Evolutionary conservation across 352 stramenopile genomes (phyloP).

Genomic region (Phytophthora tubulina): DNA sequence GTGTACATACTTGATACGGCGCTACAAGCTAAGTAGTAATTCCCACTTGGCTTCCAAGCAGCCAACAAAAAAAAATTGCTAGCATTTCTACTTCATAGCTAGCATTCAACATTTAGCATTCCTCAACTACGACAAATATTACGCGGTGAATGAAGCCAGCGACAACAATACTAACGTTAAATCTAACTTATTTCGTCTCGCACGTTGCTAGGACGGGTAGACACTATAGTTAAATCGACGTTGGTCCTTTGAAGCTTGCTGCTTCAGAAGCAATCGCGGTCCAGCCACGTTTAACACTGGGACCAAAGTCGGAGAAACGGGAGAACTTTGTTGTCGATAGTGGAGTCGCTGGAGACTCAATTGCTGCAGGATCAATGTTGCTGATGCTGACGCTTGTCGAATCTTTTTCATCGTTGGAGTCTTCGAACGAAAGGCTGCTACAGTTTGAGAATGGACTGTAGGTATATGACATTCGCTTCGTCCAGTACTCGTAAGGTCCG

Average conservation of each 20-base stretch:
- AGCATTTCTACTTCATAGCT: too few relatives aligned
- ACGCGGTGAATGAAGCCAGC: too few relatives aligned
- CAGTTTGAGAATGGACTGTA: slow-evolving; percentile 27
- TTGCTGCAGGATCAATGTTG: not conserved
- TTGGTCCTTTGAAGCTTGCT: slow-evolving; percentile 13
- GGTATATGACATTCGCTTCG: slow-evolving; percentile 9
- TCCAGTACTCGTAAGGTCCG: slow-evolving; percentile 27
- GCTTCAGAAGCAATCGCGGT: not conserved
- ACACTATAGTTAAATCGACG: slow-evolving; percentile 15
- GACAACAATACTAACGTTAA: too few relatives aligned
- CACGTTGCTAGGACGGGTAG: not conserved
- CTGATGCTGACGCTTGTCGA: not conserved
- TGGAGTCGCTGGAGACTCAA: not conserved
- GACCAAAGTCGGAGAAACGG: slow-evolving; percentile 12
- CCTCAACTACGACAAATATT: too few relatives aligned
- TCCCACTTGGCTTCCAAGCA: too few relatives aligned
- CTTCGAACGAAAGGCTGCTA: slow-evolving; percentile 25
- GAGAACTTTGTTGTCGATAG: not conserved
- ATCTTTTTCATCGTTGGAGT: slow-evolving; percentile 9
- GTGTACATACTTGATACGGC: too few relatives aligned
- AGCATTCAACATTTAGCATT: too few relatives aligned
- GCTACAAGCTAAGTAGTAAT: too few relatives aligned
- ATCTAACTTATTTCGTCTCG: not conserved
- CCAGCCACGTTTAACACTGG: slow-evolving; percentile 2
- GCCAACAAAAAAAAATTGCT: too few relatives aligned